phyloP scores from a whole-genome alignment of 169 alveolate genomes.

The Eimeria sp. region DNA sequence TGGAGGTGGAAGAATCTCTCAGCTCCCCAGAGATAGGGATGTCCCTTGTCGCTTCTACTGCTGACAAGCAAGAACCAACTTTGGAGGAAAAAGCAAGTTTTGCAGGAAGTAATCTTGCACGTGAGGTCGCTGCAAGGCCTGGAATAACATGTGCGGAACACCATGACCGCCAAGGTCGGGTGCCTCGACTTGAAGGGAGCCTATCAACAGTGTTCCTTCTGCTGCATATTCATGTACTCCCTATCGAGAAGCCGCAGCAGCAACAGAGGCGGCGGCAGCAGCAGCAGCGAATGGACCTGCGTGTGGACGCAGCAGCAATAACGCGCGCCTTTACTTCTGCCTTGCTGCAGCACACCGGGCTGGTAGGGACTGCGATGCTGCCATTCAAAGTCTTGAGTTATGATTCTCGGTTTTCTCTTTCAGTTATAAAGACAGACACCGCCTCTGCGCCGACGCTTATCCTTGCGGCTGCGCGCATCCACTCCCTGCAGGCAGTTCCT shows the following conservation, averaged over 20 bases:
- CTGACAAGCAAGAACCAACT: not conserved
- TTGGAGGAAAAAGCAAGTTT: not conserved
- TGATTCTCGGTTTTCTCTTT: constrained; percentile 32
- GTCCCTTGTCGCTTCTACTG: not conserved
- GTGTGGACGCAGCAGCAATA: constrained; percentile 27
- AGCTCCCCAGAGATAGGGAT: not conserved
- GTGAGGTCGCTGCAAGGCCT: not conserved
- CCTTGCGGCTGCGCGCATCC: constrained; percentile 38
- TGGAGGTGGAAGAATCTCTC: not conserved
- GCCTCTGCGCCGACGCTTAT: constrained; percentile 37
- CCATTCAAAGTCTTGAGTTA: constrained; percentile 26
- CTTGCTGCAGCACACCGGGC: constrained; percentile 44
- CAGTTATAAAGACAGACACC: constrained; percentile 20
- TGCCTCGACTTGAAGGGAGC: constrained; percentile 24
- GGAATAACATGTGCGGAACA: no score
- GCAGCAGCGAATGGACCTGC: not conserved
- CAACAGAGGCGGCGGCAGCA: constrained; percentile 19
- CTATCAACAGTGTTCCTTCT: constrained; percentile 53
- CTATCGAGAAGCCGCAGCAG: constrained; percentile 13
- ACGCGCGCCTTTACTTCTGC: constrained; percentile 44
- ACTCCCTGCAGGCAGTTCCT: not conserved
- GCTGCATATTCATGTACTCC: constrained; percentile 30
- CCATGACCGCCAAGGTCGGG: not conserved
- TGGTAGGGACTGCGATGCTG: constrained; percentile 42
- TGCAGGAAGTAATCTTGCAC: not conserved